Base-by-base conservation (phyloP, 495 filamentous ascomycete genomes). In the Xylaria cubensis region DNA sequence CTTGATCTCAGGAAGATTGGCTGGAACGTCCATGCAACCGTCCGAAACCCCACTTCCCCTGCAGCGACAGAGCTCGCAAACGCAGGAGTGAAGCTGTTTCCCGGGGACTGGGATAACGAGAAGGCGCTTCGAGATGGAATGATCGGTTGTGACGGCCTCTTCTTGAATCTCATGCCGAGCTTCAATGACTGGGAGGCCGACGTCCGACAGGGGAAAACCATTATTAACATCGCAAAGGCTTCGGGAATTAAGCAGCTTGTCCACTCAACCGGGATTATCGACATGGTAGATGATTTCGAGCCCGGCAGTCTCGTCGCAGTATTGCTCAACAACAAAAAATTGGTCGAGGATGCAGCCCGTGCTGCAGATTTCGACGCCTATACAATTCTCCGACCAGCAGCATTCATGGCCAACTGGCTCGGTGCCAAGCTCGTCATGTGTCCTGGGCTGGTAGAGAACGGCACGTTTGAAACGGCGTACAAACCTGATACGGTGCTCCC, bases 391-490 rank as follows among this genome's bases (percentile, higher is more conserved):
- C 78, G 85, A 15, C 85, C 85, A 0, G 84, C 80, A 3, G 82
- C 80, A 53, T 88, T 87, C 79, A 88, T 88, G 86, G 76, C 80
- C 6, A 88, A 88, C 64, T 83, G 82, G 72, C 70, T 87, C 4
- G 36, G 56, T 0, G 83, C 84, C 7, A 74, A 81, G 24, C 78
- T 80, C 0, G 8, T 8, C 13, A 79, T 84, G 77, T 86, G 82
- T 53, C 75, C 80, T 1, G 82, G 80, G 3, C 70, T 86, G 0
- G 74, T 71, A 3, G 79, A 81, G 50, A 81, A 72, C 5, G 80
- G 82, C 13, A 72, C 69, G n/a, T 83, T 81, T 34, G 24, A n/a
- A 13, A 21, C 67, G 5, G 72, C 71, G 9, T 44, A 64, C 5
- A n/a, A 29, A 2, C 70, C 69, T 0, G 81, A 83, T 29, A 82